Percentiles rank a stretch among this genome's conserved stretches.
Conservation (phyloP, 73 alveolate genomes). For the Diophrys appendiculata region DNA sequence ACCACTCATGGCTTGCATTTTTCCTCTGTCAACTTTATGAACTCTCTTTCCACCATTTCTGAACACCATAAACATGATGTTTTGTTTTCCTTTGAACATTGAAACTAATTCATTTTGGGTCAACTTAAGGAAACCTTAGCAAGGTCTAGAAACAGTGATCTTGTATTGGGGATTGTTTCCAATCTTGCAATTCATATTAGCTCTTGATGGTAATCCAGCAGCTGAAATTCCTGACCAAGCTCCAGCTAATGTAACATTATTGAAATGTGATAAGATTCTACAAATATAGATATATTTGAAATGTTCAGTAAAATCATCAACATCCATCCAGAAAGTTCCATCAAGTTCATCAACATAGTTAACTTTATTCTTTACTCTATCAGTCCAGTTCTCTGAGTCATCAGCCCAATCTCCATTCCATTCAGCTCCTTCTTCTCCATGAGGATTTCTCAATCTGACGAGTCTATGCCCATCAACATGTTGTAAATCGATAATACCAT, state of each 20-base stretch:
- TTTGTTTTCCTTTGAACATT: slow-evolving; percentile 69
- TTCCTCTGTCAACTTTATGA: slow-evolving; percentile 23
- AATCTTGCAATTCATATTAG: slow-evolving; percentile 55
- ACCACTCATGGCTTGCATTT: slow-evolving; percentile 30
- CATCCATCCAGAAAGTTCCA: slow-evolving; percentile 82
- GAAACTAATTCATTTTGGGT: slow-evolving; percentile 50
- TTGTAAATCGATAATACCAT: slow-evolving; percentile 64
- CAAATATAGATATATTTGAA: slow-evolving; percentile 64
- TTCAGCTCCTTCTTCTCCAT: slow-evolving; percentile 77
- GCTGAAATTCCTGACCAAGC: slow-evolving; percentile 79
- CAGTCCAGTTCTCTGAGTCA: slow-evolving; percentile 74
- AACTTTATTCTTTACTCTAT: slow-evolving; percentile 54
- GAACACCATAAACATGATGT: slow-evolving; percentile 63
- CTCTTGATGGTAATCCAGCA: slow-evolving; percentile 73
- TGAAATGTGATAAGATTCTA: slow-evolving; percentile 65
- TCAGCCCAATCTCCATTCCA: slow-evolving; percentile 94
- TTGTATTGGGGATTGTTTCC: slow-evolving; percentile 63
- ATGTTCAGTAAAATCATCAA: slow-evolving; percentile 65
- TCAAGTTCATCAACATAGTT: slow-evolving; percentile 56
- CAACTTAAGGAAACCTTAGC: slow-evolving; percentile 59
- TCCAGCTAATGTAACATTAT: slow-evolving; percentile 40
- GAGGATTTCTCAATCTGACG: slow-evolving; percentile 78
- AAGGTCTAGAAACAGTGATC: slow-evolving; percentile 54
- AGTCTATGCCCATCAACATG: slow-evolving; percentile 62
- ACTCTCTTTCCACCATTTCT: slow-evolving; percentile 36